These are phyloP conservation scores for Metschnikowia anglica DNA, from an alignment of 805 yeast genomes.

Conservation along the genomic window DNA sequence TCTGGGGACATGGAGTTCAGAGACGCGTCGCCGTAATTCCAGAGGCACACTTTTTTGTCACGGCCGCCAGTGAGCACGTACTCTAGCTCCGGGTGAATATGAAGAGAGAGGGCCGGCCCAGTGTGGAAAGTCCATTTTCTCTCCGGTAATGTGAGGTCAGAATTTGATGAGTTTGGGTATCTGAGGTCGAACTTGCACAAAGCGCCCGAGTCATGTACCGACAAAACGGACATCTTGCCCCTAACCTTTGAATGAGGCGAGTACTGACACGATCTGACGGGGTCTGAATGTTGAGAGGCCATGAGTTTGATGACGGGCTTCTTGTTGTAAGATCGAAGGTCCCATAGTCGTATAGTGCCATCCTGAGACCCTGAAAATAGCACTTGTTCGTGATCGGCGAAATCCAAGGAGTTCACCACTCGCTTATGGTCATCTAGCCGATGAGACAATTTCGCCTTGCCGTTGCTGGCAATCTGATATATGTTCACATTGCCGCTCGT, in stretches of 20 bases:
- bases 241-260: slow-evolving; percentile 49
- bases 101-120: slow-evolving; percentile 84
- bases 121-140: slow-evolving; percentile 81
- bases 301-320: slow-evolving; percentile 50
- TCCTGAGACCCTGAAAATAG: slow-evolving; percentile 69
- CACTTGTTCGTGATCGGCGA: slow-evolving; percentile 26
- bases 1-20: slow-evolving; percentile 51
- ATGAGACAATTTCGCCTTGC: slow-evolving; percentile 30
- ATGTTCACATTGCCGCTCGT: slow-evolving; percentile 37
- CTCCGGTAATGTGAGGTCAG: slow-evolving; percentile 49
- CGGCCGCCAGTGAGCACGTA: slow-evolving; percentile 90
- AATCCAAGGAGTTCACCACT: slow-evolving; percentile 43
- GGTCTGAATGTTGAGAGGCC: slow-evolving; percentile 63
- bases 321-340: slow-evolving; percentile 48
- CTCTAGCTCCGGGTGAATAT: slow-evolving; percentile 84
- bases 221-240: slow-evolving; percentile 50
- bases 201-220: slow-evolving; percentile 87
- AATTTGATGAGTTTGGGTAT: slow-evolving; percentile 27
- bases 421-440: slow-evolving; percentile 42
- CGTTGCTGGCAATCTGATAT: slow-evolving; percentile 33
- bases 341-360: slow-evolving; percentile 78
- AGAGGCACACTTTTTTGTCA: slow-evolving; percentile 76
- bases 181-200: slow-evolving; percentile 88
- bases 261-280: slow-evolving; percentile 57
- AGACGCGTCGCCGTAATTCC: slow-evolving; percentile 49